Conservation (phyloP, 192 early-diverging fungal genomes). For the Rhizophagus sp. region DNA sequence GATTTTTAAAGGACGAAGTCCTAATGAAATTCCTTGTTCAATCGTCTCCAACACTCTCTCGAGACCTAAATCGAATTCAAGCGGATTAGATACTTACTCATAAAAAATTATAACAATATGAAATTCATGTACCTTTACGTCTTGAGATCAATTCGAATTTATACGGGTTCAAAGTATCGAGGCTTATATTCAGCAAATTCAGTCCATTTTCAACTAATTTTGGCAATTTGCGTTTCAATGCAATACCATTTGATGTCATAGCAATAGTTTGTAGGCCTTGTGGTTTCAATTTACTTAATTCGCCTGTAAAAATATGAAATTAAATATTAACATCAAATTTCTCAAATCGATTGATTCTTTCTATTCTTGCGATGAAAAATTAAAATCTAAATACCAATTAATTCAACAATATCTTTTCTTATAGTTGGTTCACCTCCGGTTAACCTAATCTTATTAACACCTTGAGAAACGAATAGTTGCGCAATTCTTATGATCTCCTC, state of each 20-base stretch:
- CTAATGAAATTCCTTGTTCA: conserved; percentile 62
- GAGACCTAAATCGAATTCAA: conserved; percentile 48
- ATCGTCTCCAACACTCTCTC: conserved; percentile 78
- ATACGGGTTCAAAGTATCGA: conserved; percentile 86
- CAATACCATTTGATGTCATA: conserved; percentile 96
- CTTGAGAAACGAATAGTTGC: conserved; percentile 81
- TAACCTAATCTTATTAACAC: conserved; percentile 91
- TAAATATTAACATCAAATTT: background rate
- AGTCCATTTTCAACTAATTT: conserved; percentile 70
- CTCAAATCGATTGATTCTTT: background rate
- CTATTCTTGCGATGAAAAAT: background rate
- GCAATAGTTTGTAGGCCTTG: conserved; percentile 78
- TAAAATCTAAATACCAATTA: conserved; percentile 61
- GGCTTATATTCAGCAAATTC: conserved; percentile 85
- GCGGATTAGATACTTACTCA: background rate
- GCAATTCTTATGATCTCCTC: conserved; percentile 83
- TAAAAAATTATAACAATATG: background rate
- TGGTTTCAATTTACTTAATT: conserved; percentile 70
- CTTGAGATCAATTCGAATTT: conserved; percentile 92
- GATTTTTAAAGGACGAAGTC: conserved; percentile 80
- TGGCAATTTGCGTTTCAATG: conserved; percentile 80
- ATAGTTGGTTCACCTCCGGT: conserved; percentile 98
- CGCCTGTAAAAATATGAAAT: conserved; percentile 38
- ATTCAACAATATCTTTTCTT: conserved; percentile 83
- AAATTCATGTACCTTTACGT: conserved; percentile 59